Conservation (phyloP, 345 rosid species). For the Rubroshorea leprosula region DNA sequence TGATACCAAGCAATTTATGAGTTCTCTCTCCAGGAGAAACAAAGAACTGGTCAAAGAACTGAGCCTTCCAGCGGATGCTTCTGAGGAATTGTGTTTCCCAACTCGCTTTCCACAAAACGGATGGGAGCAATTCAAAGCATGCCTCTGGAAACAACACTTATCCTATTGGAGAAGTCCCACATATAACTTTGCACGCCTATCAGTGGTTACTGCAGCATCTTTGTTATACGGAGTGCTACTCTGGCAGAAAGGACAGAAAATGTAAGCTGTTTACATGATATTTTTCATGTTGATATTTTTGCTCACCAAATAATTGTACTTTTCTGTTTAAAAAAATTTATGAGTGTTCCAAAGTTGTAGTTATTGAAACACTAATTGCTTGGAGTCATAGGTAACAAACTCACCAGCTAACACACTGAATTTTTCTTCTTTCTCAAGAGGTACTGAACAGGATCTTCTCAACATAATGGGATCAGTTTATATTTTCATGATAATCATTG, state of each 20-base stretch:
- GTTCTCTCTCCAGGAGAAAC: neutral
- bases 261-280: no score
- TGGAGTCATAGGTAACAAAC: neutral
- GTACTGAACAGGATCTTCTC: slow-evolving; percentile 42
- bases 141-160: neutral
- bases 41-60: neutral
- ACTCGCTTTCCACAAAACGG: neutral
- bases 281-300: no score
- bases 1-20: slow-evolving; percentile 47
- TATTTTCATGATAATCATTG: slow-evolving; percentile 24
- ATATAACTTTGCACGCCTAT: slow-evolving; percentile 5
- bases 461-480: slow-evolving; percentile 39
- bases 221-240: slow-evolving; percentile 34
- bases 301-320: no score
- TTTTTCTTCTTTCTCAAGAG: slow-evolving; percentile 19
- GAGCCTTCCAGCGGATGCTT: neutral
- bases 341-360: neutral
- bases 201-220: slow-evolving; percentile 20
- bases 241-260: slow-evolving; percentile 41
- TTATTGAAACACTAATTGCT: neutral
- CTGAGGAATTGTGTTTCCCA: neutral
- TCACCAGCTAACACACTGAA: neutral
- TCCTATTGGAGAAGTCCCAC: neutral
- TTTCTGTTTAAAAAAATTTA: no score
- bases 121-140: neutral